Percentiles rank a stretch among this genome's conserved stretches.
Conservation (phyloP, 177 flowering plant genomes). For the Telopea speciosissima region DNA sequence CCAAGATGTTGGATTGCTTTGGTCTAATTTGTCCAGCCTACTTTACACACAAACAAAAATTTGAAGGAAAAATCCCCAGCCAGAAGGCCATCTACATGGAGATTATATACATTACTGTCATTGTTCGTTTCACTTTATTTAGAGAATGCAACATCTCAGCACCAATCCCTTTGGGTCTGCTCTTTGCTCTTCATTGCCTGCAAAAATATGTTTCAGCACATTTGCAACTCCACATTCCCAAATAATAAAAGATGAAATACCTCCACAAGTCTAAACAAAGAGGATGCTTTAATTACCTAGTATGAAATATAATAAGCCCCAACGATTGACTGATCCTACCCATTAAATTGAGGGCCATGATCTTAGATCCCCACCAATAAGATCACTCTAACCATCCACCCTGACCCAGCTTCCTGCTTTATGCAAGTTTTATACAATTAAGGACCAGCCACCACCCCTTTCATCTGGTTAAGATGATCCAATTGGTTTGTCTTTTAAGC, state of each 20-base stretch:
- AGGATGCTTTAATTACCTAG: not conserved
- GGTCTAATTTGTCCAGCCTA: not conserved
- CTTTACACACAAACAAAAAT: not conserved
- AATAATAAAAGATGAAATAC: not conserved
- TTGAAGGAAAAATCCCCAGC: not conserved
- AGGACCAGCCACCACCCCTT: not conserved
- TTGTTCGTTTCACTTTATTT: conserved; percentile 9
- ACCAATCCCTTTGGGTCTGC: conserved; percentile 58
- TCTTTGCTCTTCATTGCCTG: conserved; percentile 78
- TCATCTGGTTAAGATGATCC: not conserved
- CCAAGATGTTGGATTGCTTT: not conserved
- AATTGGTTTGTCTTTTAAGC: not conserved
- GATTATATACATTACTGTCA: conserved; percentile 5
- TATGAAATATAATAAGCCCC: not conserved
- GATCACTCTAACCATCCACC: not conserved
- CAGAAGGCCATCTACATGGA: conserved; percentile 8
- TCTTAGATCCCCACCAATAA: not conserved
- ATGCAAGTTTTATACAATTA: not conserved
- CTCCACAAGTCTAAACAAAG: not conserved
- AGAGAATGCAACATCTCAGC: conserved; percentile 60
- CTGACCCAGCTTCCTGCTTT: not conserved
- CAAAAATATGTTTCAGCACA: not conserved
- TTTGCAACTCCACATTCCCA: not conserved
- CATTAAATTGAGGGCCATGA: not conserved
- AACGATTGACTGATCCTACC: not conserved